phyloP scores from a whole-genome alignment of 2,329 filamentous ascomycete species.

The Monosporascus cannonballus region DNA sequence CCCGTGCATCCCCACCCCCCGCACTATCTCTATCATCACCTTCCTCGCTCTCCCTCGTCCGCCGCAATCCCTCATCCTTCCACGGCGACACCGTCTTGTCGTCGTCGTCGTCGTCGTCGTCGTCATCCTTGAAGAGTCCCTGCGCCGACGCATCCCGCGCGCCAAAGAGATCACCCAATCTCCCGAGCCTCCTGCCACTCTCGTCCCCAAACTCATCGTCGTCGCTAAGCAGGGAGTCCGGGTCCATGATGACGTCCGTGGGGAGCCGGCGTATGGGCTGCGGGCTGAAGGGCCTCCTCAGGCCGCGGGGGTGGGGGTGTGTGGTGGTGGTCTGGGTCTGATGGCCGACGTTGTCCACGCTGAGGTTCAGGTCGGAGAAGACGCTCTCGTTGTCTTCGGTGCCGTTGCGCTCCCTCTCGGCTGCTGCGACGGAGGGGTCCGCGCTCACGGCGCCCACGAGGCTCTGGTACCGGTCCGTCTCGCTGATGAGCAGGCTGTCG shows the following conservation, averaged over 20 bases:
- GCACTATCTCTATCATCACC: constrained; percentile 2
- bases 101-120: constrained; percentile 2
- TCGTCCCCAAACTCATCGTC: constrained; percentile 7
- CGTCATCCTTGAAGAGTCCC: background rate
- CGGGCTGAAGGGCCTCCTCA: constrained; percentile 50
- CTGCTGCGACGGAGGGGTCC: constrained; percentile 10
- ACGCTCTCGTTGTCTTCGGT: constrained; percentile 42
- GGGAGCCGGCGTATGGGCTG: constrained; percentile 35
- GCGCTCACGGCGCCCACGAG: constrained; percentile 42
- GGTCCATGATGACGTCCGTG: constrained; percentile 26
- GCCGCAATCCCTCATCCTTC: constrained; percentile 15
- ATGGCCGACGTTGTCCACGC: constrained; percentile 35
- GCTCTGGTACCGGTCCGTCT: constrained; percentile 50
- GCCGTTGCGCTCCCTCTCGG: constrained; percentile 17
- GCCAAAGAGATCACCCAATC: background rate
- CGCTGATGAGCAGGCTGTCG: constrained; percentile 49
- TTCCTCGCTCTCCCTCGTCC: constrained; percentile 5
- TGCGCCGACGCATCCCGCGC: constrained; percentile 6
- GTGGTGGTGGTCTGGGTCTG: too few species aligned
- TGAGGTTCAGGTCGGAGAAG: constrained; percentile 49
- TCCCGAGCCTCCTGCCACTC: background rate
- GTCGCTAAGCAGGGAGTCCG: constrained; percentile 21
- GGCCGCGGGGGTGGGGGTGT: too few species aligned
- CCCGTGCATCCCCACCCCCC: constrained; percentile 1
- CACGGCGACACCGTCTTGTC: constrained; percentile 13